Evolutionary conservation across 495 filamentous ascomycete species (phyloP).

Genomic region (Oleoguttula mirabilis): DNA sequence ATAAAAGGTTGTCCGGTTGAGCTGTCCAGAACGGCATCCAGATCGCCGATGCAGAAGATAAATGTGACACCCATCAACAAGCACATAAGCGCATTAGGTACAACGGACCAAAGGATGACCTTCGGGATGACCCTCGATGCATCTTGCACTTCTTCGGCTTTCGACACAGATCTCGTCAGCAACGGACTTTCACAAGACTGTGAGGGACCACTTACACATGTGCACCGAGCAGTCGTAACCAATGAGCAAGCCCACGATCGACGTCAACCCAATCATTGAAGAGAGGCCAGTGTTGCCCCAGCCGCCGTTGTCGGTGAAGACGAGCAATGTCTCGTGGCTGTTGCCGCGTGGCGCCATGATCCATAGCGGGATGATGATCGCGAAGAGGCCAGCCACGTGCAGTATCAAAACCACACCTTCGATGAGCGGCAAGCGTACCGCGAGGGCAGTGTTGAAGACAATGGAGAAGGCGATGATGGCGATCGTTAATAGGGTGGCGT

Average conservation of each 20-base stretch:
- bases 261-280: conserved; percentile 8
- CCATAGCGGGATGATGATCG: conserved; percentile 22
- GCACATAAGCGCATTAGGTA: conserved; percentile 7
- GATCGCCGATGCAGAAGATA: conserved; percentile 15
- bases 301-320: conserved; percentile 22
- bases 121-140: conserved; percentile 8
- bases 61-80: conserved; percentile 14
- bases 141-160: conserved; percentile 20
- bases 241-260: conserved; percentile 5
- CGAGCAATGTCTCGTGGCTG: conserved; percentile 20
- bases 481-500: conserved; percentile 12
- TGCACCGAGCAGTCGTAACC: conserved; percentile 18
- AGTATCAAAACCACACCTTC: conserved; percentile 14
- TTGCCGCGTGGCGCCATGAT: conserved; percentile 19
- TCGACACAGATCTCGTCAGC: conserved; percentile 21
- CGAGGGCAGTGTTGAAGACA: conserved; percentile 12
- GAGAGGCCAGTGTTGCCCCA: conserved; percentile 17
- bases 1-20: conserved; percentile 16
- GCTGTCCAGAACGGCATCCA: conserved; percentile 8
- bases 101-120: conserved; percentile 11
- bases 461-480: conserved; percentile 9
- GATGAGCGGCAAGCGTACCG: conserved; percentile 10
- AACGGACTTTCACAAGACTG: neutral
- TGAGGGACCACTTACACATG: conserved; percentile 8
- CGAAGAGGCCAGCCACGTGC: conserved; percentile 16